phyloP scores from a whole-genome alignment of 331 rosid species.

The Telfairia occidentalis region DNA sequence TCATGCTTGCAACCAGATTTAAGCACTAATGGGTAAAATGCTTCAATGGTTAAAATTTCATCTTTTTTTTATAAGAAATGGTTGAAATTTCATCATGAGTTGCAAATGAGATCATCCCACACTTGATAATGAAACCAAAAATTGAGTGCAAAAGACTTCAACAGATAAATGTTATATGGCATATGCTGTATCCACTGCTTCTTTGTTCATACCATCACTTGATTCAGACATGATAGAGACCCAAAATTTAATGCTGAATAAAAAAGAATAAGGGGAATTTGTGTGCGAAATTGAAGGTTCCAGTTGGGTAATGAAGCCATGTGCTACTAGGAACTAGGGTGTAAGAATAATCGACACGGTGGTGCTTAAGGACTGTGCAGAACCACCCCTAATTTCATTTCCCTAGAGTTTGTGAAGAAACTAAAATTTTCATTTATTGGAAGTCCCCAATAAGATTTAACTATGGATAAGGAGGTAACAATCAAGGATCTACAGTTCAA shows the following conservation, averaged over 20 bases:
- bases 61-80: too few species aligned
- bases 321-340: too few species aligned
- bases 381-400: neutral
- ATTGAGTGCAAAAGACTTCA: neutral
- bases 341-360: too few species aligned
- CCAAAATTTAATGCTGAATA: too few species aligned
- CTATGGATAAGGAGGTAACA: neutral
- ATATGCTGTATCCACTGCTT: too few species aligned
- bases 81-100: neutral
- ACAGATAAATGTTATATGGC: neutral
- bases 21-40: neutral
- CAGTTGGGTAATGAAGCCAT: too few species aligned
- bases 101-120: neutral
- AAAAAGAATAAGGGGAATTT: neutral
- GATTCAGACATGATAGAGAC: too few species aligned
- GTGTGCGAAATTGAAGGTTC: too few species aligned
- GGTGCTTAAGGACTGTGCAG: neutral
- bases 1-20: neutral
- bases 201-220: too few species aligned
- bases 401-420: neutral
- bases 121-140: neutral
- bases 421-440: neutral
- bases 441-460: neutral
- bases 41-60: neutral
- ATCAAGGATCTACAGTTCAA: neutral